Conservation (phyloP, 164 flowering plant species). For the Litsea cubeba region DNA sequence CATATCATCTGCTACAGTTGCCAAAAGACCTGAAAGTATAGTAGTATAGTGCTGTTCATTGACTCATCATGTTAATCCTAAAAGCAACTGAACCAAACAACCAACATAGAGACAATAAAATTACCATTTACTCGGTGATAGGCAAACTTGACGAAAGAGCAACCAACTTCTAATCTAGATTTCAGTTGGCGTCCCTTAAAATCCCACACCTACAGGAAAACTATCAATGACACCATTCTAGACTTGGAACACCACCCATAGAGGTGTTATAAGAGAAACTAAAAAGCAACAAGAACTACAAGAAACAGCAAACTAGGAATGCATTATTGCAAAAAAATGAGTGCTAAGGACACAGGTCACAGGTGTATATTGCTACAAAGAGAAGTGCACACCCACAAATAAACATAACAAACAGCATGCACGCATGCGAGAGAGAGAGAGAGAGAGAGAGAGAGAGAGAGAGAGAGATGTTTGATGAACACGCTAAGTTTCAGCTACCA, state of each 20-base stretch:
- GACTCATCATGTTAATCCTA: not conserved
- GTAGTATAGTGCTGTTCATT: not conserved
- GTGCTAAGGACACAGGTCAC: not conserved
- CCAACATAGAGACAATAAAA: not conserved
- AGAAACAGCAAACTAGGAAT: not conserved
- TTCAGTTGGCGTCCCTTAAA: slow-evolving; percentile 69
- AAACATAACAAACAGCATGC: too few relatives aligned
- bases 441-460: too few relatives aligned
- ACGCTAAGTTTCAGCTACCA: too few relatives aligned
- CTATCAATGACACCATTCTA: not conserved
- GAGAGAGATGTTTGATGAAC: too few relatives aligned
- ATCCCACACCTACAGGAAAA: slow-evolving; percentile 78
- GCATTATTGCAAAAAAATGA: not conserved
- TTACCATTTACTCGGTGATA: slow-evolving; percentile 83
- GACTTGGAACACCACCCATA: not conserved
- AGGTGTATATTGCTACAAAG: not conserved
- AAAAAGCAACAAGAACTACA: not conserved
- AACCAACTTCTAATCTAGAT: slow-evolving; percentile 80
- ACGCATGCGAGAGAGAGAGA: too few relatives aligned
- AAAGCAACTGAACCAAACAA: not conserved
- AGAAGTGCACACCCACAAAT: not conserved
- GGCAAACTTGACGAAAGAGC: slow-evolving; percentile 62
- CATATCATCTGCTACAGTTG: slow-evolving; percentile 81
- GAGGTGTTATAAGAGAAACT: not conserved
- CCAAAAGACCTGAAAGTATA: slow-evolving; percentile 67